Base-by-base conservation (phyloP, 805 yeast genomes). In the Myxozyma udenii region DNA sequence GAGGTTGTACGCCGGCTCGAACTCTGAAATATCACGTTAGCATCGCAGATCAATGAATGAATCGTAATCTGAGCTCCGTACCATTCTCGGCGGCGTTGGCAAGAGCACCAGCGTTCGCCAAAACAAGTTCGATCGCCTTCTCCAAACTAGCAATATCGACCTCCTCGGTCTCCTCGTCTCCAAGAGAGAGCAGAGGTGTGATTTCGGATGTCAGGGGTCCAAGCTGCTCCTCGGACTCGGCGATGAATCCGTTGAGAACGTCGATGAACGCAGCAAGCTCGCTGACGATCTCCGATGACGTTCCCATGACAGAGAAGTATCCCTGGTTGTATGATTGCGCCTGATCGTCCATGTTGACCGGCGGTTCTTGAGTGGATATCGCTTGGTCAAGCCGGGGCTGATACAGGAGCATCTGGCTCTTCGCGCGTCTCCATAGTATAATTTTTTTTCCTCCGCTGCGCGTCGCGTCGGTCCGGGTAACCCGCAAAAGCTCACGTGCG, bases 1-100 rank as follows among this genome's bases (percentile, higher is more conserved):
- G 45, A 71, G 63, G 62, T 71, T 72, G 62, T 67, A 71, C 6
- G 66, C 66, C 4, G 71, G 53, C 64, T 72, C 75, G 47, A 70
- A 68, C 45, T 71, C 73, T 53, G 23, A 21, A 30, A 25, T 28
- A 18, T 21, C 4, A 14, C 12, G 38, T 48, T n/a, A 28, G 36
- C 26, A 33, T 18, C 23, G 16, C 4, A 46, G 14, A 12, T 12
- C 33, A 25, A 30, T 14, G 9, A 5, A 12, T 5, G 4, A 32
- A 5, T 32, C n/a, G 26, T 4, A 44, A 22, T 41, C 24, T 14
- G 21, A 38, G 4, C 4, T 16, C 2, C 50, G 12, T 25, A 53
- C 57, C 58, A 18, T 50, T 53, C n/a, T 45, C 51, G 9, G 55
- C 41, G 18, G 28, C 36, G 38, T 46, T 36, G n/a, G 39, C 45